Conservation (phyloP, 1,284 basidiomycete genomes). For the Marasmius oreades region DNA sequence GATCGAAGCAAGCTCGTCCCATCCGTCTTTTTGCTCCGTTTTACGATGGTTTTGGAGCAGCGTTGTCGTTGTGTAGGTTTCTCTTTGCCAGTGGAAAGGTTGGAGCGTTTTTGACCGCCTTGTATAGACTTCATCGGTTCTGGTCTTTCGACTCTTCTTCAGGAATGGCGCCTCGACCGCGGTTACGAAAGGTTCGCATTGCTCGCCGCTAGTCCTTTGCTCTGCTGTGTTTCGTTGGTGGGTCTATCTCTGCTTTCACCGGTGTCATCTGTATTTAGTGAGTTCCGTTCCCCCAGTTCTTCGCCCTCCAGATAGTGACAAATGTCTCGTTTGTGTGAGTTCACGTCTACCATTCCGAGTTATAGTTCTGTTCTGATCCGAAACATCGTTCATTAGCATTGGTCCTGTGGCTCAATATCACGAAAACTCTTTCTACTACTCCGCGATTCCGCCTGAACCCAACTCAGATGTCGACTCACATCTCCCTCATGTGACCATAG, state of each 20-base stretch:
- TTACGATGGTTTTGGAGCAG: slow-evolving; percentile 72
- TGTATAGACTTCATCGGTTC: slow-evolving; percentile 57
- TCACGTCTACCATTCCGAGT: slow-evolving; percentile 4
- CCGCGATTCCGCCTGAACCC: slow-evolving; percentile 53
- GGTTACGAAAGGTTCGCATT: slow-evolving; percentile 62
- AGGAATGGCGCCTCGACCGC: slow-evolving; percentile 68
- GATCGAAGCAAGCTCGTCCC: slow-evolving; percentile 44
- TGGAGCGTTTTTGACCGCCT: slow-evolving; percentile 10
- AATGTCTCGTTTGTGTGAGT: slow-evolving; percentile 56
- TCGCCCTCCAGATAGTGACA: slow-evolving; percentile 57
- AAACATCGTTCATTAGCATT: slow-evolving; percentile 31
- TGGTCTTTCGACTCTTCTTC: slow-evolving; percentile 54
- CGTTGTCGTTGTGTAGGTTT: slow-evolving; percentile 55
- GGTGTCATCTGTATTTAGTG: slow-evolving; percentile 1
- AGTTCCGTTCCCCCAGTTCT: slow-evolving; percentile 43
- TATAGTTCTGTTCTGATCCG: slow-evolving; percentile 6
- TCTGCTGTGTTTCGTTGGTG: slow-evolving; percentile 73
- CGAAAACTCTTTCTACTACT: slow-evolving; percentile 73
- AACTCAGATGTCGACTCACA: slow-evolving; percentile 57
- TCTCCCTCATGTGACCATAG: slow-evolving; percentile 72
- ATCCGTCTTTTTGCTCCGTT: slow-evolving; percentile 75
- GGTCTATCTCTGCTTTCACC: slow-evolving; percentile 21
- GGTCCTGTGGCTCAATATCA: slow-evolving; percentile 75
- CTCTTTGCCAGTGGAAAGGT: neutral
- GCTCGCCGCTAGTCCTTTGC: slow-evolving; percentile 58